A percentile compares a stretch with the other conserved stretches of the same genome.
Evolutionary conservation across 257 asterid genomes (phyloP).

Genomic region (Scutellaria galericulata): DNA sequence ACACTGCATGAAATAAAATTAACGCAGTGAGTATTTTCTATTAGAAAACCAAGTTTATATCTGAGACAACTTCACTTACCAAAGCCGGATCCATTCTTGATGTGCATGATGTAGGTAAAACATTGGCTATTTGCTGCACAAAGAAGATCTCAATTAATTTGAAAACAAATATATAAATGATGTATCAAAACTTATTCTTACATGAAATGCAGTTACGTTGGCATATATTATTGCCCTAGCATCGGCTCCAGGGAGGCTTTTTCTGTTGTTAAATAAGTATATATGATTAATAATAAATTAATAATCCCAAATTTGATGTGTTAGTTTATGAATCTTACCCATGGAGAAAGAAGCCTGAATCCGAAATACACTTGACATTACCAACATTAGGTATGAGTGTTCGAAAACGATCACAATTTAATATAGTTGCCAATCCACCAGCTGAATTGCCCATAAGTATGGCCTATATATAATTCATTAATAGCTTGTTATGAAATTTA

Average conservation of each 20-base stretch:
- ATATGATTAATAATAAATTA: background rate
- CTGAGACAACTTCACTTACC: constrained; percentile 20
- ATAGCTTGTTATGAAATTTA: no score
- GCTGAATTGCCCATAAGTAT: constrained; percentile 51
- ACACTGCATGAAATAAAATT: constrained; percentile 30
- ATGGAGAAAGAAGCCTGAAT: constrained; percentile 50
- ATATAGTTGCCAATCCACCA: constrained; percentile 51
- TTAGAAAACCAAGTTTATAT: background rate
- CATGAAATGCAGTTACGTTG: background rate
- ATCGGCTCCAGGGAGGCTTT: constrained; percentile 25
- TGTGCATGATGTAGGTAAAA: constrained; percentile 37
- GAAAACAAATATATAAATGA: no score
- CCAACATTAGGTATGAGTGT: constrained; percentile 30
- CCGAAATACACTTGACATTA: constrained; percentile 47
- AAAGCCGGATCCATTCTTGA: constrained; percentile 26
- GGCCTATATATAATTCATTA: constrained; percentile 28
- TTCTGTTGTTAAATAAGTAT: constrained; percentile 12
- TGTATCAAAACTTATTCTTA: no score
- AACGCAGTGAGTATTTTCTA: background rate
- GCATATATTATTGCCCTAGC: background rate
- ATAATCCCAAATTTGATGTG: background rate
- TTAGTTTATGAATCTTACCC: constrained; percentile 25
- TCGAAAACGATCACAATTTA: constrained; percentile 49
- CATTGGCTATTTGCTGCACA: constrained; percentile 20
- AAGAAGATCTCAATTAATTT: no score